These are phyloP conservation scores for Pseudonectria buxi DNA, from an alignment of 2,329 filamentous ascomycete species.

Conservation along the genomic window DNA sequence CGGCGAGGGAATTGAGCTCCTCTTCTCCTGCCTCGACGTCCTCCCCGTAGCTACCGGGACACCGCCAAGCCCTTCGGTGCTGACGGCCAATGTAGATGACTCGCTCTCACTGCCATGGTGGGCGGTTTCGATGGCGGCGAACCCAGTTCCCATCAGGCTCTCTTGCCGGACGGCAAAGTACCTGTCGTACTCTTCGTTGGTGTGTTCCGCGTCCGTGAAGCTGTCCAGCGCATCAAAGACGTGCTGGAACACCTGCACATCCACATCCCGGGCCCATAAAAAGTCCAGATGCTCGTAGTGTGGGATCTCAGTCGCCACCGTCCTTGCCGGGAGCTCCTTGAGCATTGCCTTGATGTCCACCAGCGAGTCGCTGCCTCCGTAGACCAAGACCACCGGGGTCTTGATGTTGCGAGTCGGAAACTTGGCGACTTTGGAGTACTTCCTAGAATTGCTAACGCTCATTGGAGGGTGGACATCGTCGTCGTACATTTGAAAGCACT, in stretches of 20 bases:
- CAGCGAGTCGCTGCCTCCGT: constrained; percentile 87
- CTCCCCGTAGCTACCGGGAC: constrained; percentile 8
- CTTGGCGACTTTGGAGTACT: constrained; percentile 93
- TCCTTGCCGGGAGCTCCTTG: constrained; percentile 76
- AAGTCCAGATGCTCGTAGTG: constrained; percentile 98
- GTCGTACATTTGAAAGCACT: constrained; percentile 97
- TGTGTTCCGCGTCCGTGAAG: constrained; percentile 53
- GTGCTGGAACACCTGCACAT: constrained; percentile 79
- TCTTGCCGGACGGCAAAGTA: constrained; percentile 47
- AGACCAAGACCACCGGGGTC: constrained; percentile 87
- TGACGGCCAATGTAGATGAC: constrained; percentile 24
- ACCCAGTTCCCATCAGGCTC: constrained; percentile 38
- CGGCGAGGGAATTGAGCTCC: constrained; percentile 10
- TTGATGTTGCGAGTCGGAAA: constrained; percentile 97
- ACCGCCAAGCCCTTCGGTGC: constrained; percentile 12
- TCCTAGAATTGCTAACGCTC: constrained; percentile 61
- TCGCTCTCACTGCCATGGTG: constrained; percentile 32
- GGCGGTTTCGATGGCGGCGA: constrained; percentile 11
- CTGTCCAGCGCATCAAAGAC: constrained; percentile 83
- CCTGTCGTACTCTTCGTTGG: constrained; percentile 53
- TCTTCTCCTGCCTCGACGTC: constrained; percentile 23
- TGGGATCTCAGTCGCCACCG: constrained; percentile 76
- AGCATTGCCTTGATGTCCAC: constrained; percentile 94
- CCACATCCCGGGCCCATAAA: constrained; percentile 83
- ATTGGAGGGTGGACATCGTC: constrained; percentile 81